These are phyloP conservation scores for Drechmeria coniospora DNA, from an alignment of 2,329 filamentous ascomycete genomes.

Conservation along the genomic window DNA sequence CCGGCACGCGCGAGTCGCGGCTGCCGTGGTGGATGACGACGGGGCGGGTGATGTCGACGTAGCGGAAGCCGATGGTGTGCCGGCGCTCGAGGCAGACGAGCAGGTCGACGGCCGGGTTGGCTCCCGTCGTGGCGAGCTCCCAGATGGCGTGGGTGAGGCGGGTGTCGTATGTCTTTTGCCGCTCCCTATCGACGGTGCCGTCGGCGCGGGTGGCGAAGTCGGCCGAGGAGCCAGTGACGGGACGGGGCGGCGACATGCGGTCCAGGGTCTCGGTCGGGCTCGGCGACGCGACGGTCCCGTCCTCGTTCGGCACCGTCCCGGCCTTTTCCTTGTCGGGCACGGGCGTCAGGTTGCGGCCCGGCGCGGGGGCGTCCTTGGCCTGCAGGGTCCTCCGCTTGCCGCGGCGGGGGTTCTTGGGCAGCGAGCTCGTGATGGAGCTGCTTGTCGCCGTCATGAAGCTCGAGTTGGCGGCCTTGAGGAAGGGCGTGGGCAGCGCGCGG, in stretches of 20 bases:
- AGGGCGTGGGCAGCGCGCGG: slow-evolving; percentile 73
- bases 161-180: slow-evolving; percentile 63
- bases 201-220: slow-evolving; percentile 40
- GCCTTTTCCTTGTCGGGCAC: slow-evolving; percentile 13
- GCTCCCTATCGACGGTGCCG: slow-evolving; percentile 52
- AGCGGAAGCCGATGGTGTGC: slow-evolving; percentile 87
- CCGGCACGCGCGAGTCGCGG: slow-evolving; percentile 77
- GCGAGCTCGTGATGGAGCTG: slow-evolving; percentile 64
- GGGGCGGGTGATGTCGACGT: slow-evolving; percentile 83
- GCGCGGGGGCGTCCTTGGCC: slow-evolving; percentile 17
- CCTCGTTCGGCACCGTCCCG: slow-evolving; percentile 8
- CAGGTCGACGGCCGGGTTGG: slow-evolving; percentile 87
- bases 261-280: slow-evolving; percentile 33
- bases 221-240: slow-evolving; percentile 13
- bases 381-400: slow-evolving; percentile 41
- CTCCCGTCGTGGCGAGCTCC: slow-evolving; percentile 78
- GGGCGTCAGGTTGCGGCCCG: slow-evolving; percentile 19
- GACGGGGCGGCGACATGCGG: slow-evolving; percentile 20
- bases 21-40: slow-evolving; percentile 92
- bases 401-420: slow-evolving; percentile 50
- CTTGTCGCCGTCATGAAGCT: slow-evolving; percentile 89
- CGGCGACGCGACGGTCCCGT: slow-evolving; percentile 9
- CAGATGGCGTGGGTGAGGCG: slow-evolving; percentile 87
- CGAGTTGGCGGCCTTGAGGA: slow-evolving; percentile 88
- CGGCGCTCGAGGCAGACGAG: slow-evolving; percentile 83